A percentile compares a stretch with the other conserved stretches of the same genome.
These are phyloP conservation scores for Peronospora farinosa DNA, from an alignment of 352 stramenopile genomes.

Conservation along the genomic window DNA sequence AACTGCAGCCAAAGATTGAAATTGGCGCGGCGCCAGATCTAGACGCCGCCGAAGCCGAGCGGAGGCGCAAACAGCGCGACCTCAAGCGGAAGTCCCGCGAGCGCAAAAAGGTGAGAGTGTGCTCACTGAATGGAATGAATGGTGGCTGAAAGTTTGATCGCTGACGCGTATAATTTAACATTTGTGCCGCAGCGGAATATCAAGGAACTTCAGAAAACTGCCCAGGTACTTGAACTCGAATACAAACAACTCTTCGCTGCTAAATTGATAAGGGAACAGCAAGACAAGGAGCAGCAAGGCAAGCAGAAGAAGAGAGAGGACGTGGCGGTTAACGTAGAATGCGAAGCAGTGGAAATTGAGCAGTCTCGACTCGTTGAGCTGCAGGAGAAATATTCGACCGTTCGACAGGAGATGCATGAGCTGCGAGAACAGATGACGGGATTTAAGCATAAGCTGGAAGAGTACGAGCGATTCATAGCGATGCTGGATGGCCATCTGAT, in stretches of 20 bases:
- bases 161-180: not conserved
- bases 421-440: slow-evolving; percentile 36
- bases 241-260: slow-evolving; percentile 35
- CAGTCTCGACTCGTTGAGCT: slow-evolving; percentile 27
- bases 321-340: slow-evolving; percentile 15
- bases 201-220: slow-evolving; percentile 33
- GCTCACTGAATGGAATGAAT: slow-evolving; percentile 1
- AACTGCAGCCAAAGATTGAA: slow-evolving; percentile 19
- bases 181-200: slow-evolving; percentile 25
- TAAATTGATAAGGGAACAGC: slow-evolving; percentile 25
- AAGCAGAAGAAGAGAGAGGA: slow-evolving; percentile 12
- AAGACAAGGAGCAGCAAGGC: slow-evolving; percentile 1
- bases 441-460: slow-evolving; percentile 42
- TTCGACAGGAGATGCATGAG: slow-evolving; percentile 38
- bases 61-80: slow-evolving; percentile 37
- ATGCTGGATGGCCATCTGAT: slow-evolving; percentile 42
- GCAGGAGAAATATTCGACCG: slow-evolving; percentile 36
- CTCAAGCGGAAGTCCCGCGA: slow-evolving; percentile 42
- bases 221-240: slow-evolving; percentile 31
- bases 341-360: slow-evolving; percentile 20
- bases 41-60: slow-evolving; percentile 29
- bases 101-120: slow-evolving; percentile 31
- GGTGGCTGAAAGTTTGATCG: not conserved
- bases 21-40: slow-evolving; percentile 3
- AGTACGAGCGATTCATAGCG: slow-evolving; percentile 46